These are phyloP conservation scores for Epichloe hybrida DNA, from an alignment of 2,329 filamentous ascomycete genomes.

Conservation along the genomic window DNA sequence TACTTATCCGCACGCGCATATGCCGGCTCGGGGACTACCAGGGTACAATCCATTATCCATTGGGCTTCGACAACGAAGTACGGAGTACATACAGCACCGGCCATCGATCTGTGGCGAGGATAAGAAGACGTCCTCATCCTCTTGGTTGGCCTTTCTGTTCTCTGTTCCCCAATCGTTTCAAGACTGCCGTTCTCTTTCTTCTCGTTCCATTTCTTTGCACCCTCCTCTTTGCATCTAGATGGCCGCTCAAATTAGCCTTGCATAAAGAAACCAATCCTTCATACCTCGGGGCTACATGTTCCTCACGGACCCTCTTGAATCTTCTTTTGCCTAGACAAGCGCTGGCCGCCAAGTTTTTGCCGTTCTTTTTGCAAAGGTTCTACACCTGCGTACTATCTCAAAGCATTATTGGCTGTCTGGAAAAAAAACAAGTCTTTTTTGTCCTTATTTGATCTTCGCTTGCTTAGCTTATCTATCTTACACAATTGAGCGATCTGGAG, in stretches of 20 bases:
- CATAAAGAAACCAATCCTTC: not conserved
- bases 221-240: not conserved
- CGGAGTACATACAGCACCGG: too few relatives aligned
- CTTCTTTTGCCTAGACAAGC: not conserved
- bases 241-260: constrained; percentile 1
- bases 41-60: not conserved
- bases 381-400: not conserved
- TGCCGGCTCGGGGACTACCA: not conserved
- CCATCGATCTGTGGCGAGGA: constrained; percentile 7
- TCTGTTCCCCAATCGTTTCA: constrained; percentile 13
- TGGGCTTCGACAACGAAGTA: too few relatives aligned
- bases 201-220: constrained; percentile 4
- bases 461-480: not conserved
- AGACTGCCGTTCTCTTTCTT: constrained; percentile 3
- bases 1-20: not conserved
- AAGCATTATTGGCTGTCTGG: not conserved
- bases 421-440: not conserved
- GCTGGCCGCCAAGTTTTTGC: constrained; percentile 1
- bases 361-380: not conserved
- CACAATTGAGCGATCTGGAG: constrained; percentile 6
- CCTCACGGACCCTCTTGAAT: not conserved
- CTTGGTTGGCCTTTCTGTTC: constrained; percentile 12
- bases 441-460: not conserved
- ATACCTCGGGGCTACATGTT: not conserved
- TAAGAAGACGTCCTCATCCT: constrained; percentile 18